These are phyloP conservation scores for Rhizophagus prolifer DNA, from an alignment of 192 early-diverging fungal species.

Conservation along the genomic window DNA sequence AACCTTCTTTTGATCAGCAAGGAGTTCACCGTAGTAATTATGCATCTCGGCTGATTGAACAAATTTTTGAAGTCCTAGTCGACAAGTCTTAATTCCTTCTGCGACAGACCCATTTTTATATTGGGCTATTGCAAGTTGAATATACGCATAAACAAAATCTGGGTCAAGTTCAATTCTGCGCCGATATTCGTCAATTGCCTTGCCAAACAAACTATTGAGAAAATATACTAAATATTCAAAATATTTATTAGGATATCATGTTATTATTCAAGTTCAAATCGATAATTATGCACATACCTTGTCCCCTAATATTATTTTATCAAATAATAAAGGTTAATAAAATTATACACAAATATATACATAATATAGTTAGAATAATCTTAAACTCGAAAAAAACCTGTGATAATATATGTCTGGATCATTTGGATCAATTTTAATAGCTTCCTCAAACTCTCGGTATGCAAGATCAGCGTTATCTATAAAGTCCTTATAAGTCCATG, in stretches of 20 bases:
- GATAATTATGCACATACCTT: constrained; percentile 33
- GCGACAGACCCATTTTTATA: constrained; percentile 85
- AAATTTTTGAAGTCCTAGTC: constrained; percentile 78
- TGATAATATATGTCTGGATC: constrained; percentile 94
- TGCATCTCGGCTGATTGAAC: constrained; percentile 79
- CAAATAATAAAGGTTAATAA: constrained; percentile 14
- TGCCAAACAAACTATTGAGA: constrained; percentile 76
- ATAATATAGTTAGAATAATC: not conserved
- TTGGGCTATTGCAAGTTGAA: constrained; percentile 91
- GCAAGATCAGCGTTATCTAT: constrained; percentile 58
- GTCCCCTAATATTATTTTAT: constrained; percentile 31
- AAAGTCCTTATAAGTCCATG: not conserved
- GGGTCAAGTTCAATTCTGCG: constrained; percentile 77
- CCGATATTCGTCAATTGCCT: constrained; percentile 83
- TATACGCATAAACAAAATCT: constrained; percentile 85
- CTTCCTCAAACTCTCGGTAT: constrained; percentile 68
- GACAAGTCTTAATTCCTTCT: constrained; percentile 75
- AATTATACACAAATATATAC: not conserved
- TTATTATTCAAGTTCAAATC: not conserved
- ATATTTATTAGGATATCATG: not conserved
- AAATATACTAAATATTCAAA: constrained; percentile 59
- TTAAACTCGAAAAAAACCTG: constrained; percentile 33
- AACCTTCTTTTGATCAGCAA: constrained; percentile 81
- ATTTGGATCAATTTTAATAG: constrained; percentile 61
- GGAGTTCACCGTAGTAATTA: constrained; percentile 97